These are phyloP conservation scores for Fusarium nanum DNA, from an alignment of 2,329 filamentous ascomycete genomes.

Conservation along the genomic window DNA sequence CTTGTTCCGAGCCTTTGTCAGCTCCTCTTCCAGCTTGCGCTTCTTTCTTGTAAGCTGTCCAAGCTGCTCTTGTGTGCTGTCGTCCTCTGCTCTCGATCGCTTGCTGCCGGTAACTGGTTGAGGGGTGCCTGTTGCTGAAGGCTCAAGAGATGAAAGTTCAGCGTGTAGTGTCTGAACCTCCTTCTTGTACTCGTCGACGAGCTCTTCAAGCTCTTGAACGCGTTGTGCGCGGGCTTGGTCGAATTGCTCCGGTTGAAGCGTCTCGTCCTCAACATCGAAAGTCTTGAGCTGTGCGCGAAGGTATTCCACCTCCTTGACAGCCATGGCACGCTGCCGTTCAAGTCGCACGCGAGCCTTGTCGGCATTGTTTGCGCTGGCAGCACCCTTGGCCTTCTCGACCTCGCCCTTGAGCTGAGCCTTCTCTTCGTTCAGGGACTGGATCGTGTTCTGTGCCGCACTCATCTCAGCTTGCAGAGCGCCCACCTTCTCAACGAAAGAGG, in stretches of 20 bases:
- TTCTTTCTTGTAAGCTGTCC: conserved; percentile 90
- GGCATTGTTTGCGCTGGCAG: conserved; percentile 58
- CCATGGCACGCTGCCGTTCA: conserved; percentile 86
- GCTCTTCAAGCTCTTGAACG: conserved; percentile 83
- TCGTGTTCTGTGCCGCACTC: conserved; percentile 78
- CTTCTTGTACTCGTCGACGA: conserved; percentile 86
- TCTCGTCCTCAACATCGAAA: conserved; percentile 87
- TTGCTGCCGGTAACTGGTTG: conserved; percentile 68
- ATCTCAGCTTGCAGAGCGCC: conserved; percentile 84
- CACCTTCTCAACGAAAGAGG: conserved; percentile 82
- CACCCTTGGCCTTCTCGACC: conserved; percentile 74
- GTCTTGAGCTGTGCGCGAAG: conserved; percentile 91
- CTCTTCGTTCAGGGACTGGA: conserved; percentile 78
- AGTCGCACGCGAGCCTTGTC: conserved; percentile 80
- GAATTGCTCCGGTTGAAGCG: conserved; percentile 82
- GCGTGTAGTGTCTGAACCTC: conserved; percentile 81
- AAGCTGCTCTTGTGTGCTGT: conserved; percentile 75
- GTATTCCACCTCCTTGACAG: conserved; percentile 93
- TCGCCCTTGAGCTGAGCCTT: conserved; percentile 73
- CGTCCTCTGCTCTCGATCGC: conserved; percentile 70
- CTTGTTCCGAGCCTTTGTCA: conserved; percentile 75
- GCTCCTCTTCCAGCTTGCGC: conserved; percentile 82
- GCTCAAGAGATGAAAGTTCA: conserved; percentile 77
- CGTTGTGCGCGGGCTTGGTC: conserved; percentile 80
- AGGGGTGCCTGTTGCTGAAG: conserved; percentile 49